Base-by-base conservation (phyloP, 2,329 filamentous ascomycete genomes). In the Blastomyces parvus region DNA sequence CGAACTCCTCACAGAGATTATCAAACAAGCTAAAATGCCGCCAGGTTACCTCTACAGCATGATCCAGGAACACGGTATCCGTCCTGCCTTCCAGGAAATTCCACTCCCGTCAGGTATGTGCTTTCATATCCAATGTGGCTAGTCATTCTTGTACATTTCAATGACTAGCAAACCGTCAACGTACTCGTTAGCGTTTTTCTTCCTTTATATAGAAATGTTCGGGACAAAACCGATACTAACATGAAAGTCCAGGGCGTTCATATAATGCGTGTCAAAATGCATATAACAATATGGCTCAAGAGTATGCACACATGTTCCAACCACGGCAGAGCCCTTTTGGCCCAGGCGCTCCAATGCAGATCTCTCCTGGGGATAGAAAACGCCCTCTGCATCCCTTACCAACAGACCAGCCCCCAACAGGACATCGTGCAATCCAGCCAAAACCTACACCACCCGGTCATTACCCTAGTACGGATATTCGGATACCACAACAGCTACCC, bases 71-170 rank as follows among this genome's bases (percentile, higher is more conserved):
- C 70, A 72, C 62, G 68, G 70, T 64, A 74, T 78, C 62, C 63
- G 62, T 46, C 76, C 76, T 58, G 72, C 65, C 62, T 78, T 75
- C 75, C 67, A 68, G 59, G 73, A 78, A 68, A 78, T 78, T 61
- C 76, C 75, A 46, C 72, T 78, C 62, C 76, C 76, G 65, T 69
- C 73, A 75, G 76, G 76, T 78, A 78, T 67, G 66, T 17, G 57
- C 2, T 52, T 33, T 33, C 42, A 46, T 40, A 33, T 25, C 17
- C 33, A 22, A n/a, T 33, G 25, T 22, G 40, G 38, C 13, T 25
- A 48, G 33, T 33, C 5, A 22, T n/a, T 40, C 6, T 50, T 59
- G 46, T 36, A 33, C 17, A n/a, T 33, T 40, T 55, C 22, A 57
- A n/a, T 33, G n/a, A 58, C 19, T 48, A 61, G 40, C 27, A 27